These are phyloP conservation scores for Fusarium hostae DNA, from an alignment of 2,329 filamentous ascomycete genomes.

Conservation along the genomic window DNA sequence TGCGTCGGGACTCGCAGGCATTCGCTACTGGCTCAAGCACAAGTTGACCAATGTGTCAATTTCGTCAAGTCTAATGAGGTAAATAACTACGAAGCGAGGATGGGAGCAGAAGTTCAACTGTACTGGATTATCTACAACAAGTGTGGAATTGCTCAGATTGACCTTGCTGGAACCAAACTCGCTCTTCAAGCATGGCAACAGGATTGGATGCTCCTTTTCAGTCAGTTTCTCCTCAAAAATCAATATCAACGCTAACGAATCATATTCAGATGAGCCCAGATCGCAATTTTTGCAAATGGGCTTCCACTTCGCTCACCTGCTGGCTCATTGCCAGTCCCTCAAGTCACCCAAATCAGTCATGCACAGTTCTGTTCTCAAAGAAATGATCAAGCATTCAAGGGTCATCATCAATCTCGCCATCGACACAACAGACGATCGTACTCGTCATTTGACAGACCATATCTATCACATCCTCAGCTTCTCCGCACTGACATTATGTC, in stretches of 20 bases:
- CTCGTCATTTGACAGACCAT: slow-evolving; percentile 45
- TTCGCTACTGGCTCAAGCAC: slow-evolving; percentile 29
- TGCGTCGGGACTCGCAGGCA: slow-evolving; percentile 44
- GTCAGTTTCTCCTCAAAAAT: slow-evolving; percentile 10
- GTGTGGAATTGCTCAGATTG: slow-evolving; percentile 11
- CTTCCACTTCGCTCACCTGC: slow-evolving; percentile 44
- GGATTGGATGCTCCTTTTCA: slow-evolving; percentile 38
- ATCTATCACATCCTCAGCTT: slow-evolving; percentile 47
- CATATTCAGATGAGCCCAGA: slow-evolving; percentile 37
- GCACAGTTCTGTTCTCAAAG: slow-evolving; percentile 20
- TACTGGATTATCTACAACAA: slow-evolving; percentile 46
- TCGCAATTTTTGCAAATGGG: slow-evolving; percentile 48
- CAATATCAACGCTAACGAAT: background rate
- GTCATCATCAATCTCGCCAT: slow-evolving; percentile 46
- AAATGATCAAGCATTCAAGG: slow-evolving; percentile 40
- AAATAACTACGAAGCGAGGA: slow-evolving; percentile 43
- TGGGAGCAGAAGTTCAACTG: slow-evolving; percentile 44
- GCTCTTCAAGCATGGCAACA: slow-evolving; percentile 37
- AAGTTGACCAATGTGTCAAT: slow-evolving; percentile 36
- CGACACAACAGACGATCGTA: slow-evolving; percentile 44
- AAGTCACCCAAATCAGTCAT: slow-evolving; percentile 29
- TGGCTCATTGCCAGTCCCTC: slow-evolving; percentile 40
- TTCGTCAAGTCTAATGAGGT: slow-evolving; percentile 20
- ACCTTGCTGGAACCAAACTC: slow-evolving; percentile 17
- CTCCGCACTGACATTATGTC: slow-evolving; percentile 40